phyloP scores from a whole-genome alignment of 495 filamentous ascomycete genomes.

The Lasiosphaeris hirsuta region DNA sequence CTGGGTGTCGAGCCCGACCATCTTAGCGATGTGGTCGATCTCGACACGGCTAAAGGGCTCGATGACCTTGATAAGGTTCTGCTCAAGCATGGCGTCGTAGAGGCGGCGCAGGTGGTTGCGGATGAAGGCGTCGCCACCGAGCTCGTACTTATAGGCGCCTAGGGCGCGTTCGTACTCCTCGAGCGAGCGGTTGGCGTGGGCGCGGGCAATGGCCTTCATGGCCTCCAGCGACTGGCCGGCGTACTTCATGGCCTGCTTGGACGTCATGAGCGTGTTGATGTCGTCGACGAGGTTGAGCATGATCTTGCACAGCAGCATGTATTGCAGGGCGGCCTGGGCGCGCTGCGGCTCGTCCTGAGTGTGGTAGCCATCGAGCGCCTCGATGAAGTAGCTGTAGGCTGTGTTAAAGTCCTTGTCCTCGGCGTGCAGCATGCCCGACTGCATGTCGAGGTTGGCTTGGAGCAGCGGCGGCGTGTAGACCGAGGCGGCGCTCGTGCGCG shows the following conservation, averaged over 20 bases:
- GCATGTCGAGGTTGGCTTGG: conserved; percentile 97
- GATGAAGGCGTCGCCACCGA: conserved; percentile 91
- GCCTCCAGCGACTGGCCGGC: conserved; percentile 91
- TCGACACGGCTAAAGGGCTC: conserved; percentile 97
- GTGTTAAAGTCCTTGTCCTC: conserved; percentile 99
- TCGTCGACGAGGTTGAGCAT: conserved; percentile 97
- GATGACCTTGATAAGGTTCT: conserved; percentile 98
- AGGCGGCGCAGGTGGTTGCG: conserved; percentile 88
- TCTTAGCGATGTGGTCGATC: conserved; percentile 93
- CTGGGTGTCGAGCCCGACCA: conserved; percentile 91
- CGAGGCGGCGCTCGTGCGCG: conserved; percentile 88
- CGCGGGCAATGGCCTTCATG: conserved; percentile 96
- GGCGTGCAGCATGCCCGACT: conserved; percentile 96
- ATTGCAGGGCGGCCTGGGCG: conserved; percentile 90
- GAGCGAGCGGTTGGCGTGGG: conserved; percentile 87
- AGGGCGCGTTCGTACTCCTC: conserved; percentile 96
- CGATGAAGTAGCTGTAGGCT: conserved; percentile 97
- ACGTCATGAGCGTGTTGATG: conserved; percentile 85
- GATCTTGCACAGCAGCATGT: conserved; percentile 99
- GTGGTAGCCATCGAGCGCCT: conserved; percentile 95
- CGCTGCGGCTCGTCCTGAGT: conserved; percentile 80
- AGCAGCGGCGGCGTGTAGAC: conserved; percentile 95
- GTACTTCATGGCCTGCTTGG: conserved; percentile 94
- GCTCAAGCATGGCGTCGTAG: conserved; percentile 97
- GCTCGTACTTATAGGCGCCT: conserved; percentile 80